phyloP scores from a whole-genome alignment of 2,329 filamentous ascomycete species.

The Huntiella moniliformis region DNA sequence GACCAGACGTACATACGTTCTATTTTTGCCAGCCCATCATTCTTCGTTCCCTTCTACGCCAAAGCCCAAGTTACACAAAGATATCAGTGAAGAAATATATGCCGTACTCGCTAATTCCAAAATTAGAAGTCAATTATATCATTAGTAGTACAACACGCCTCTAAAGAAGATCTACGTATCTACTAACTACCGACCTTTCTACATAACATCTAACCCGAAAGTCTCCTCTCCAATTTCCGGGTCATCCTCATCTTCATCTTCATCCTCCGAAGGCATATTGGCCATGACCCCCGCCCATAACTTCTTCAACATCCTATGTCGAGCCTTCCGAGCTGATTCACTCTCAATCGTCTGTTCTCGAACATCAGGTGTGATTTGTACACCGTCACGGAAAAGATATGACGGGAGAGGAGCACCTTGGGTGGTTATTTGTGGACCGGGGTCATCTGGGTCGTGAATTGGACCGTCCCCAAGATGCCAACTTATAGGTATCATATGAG shows the following conservation, averaged over 20 bases:
- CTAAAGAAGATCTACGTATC: no score
- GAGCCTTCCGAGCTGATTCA: slow-evolving; percentile 24
- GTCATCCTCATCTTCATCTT: slow-evolving; percentile 17
- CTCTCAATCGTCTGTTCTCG: slow-evolving; percentile 32
- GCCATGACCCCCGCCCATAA: slow-evolving; percentile 26
- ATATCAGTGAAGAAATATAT: no score
- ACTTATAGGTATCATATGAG: slow-evolving; percentile 32
- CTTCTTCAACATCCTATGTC: slow-evolving; percentile 25
- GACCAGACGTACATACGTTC: no score
- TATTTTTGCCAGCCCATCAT: no score
- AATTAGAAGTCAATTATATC: background rate
- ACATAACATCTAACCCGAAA: no score
- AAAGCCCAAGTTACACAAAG: no score
- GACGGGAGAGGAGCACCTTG: slow-evolving; percentile 20
- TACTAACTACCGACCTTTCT: no score
- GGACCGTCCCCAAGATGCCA: slow-evolving; percentile 45
- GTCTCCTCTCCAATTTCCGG: slow-evolving; percentile 4
- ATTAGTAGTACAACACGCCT: background rate
- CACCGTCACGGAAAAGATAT: slow-evolving; percentile 35
- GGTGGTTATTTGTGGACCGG: slow-evolving; percentile 11
- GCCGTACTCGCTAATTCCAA: slow-evolving; percentile 1
- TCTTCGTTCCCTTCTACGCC: no score
- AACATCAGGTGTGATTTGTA: slow-evolving; percentile 40
- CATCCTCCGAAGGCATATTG: slow-evolving; percentile 21
- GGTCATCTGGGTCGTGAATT: slow-evolving; percentile 7